Base-by-base conservation (phyloP, 768 basidiomycete genomes). In the Omphalotus guepiniiformis region DNA sequence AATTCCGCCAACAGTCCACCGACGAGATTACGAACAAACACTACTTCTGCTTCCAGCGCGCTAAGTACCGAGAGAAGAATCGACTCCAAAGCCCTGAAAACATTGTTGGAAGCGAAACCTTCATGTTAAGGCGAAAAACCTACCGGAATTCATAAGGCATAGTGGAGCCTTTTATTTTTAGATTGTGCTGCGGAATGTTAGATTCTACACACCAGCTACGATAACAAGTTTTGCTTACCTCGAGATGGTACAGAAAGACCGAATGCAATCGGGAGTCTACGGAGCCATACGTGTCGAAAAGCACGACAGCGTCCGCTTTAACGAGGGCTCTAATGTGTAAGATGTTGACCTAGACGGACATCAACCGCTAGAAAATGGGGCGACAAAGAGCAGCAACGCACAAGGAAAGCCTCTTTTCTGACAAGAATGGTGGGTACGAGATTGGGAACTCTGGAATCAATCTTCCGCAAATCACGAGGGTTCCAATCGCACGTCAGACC, bases 381-480 rank as follows among this genome's bases (percentile, higher is more conserved):
- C 21, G 39, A 39, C 48, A 46, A 38, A 37, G 37, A 30, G 23
- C 12, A 7, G 47, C 39, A 47, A 74, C 82, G 49, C 62, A 90
- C 91, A 52, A 98, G 73, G 54, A 97, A 82, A 39, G 88, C 91
- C 66, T 91, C 85, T 58, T 83, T 86, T 54, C 95, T 78, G 43
- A 88, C 80, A 48, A 98, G 79, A 58, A 98, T 94, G 34, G 93
- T 93, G 32, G 94, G 93, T 15, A 98, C 88, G 48, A 95, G 81
- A 65, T 94, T 96, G 28, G 94, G 93, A 55, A 93, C 79, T 55
- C 92, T 77, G 3, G 91, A 93, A 69, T 98, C 95, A 55, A 98
- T 89, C 73, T 97, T 96, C 46, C 95, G 85, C 19, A 98, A 74
- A 72, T 98, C 95, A 75, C 95, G 87, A 56, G 93, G 87, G 89